A percentile compares a stretch with the other conserved stretches of the same genome.
phyloP scores from a whole-genome alignment of 2,329 filamentous ascomycete genomes.

The Neonectria faginata region DNA sequence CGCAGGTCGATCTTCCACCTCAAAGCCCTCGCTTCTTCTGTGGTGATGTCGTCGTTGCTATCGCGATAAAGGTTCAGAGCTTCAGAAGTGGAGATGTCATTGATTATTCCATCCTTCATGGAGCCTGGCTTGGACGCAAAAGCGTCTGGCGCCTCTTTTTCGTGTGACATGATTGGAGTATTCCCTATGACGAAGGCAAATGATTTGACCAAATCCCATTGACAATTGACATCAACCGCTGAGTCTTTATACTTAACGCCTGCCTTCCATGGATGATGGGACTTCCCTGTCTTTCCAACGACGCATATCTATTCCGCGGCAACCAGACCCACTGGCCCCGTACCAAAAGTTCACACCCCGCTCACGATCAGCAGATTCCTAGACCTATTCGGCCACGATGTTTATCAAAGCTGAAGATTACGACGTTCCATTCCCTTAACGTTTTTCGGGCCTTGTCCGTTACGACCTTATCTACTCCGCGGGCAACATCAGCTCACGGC shows the following conservation, averaged over 20 bases:
- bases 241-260: background rate
- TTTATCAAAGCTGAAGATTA: background rate
- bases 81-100: conserved; percentile 8
- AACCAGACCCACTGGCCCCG: background rate
- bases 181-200: background rate
- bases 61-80: conserved; percentile 3
- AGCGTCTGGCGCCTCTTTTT: background rate
- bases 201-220: background rate
- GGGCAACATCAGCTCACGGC: conserved; percentile 5
- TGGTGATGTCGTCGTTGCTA: background rate
- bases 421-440: background rate
- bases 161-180: background rate
- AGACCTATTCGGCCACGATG: background rate
- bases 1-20: conserved; percentile 34
- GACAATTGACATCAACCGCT: background rate
- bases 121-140: background rate
- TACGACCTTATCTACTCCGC: background rate
- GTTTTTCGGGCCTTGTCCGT: background rate
- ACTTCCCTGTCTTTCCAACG: background rate
- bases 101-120: background rate
- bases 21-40: conserved; percentile 1
- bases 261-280: background rate
- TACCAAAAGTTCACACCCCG: background rate
- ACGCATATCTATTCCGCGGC: conserved; percentile 8
- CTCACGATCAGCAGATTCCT: background rate